Evolutionary conservation across 2,329 filamentous ascomycete genomes (phyloP).

Genomic region (Sclerotinia borealis): DNA sequence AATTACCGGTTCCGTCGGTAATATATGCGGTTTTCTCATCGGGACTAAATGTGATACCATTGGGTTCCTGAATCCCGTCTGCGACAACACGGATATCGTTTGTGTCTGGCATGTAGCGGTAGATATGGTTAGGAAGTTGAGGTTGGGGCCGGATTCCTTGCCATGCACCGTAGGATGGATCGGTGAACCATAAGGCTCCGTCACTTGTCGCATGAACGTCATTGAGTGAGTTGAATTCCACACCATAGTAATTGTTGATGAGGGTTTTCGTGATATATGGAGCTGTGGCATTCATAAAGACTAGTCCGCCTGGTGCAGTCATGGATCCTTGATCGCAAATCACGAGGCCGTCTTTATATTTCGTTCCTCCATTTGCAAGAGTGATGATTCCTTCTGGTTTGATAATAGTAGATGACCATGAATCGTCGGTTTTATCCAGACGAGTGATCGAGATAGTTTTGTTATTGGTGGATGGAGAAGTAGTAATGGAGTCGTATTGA

Average conservation of each 20-base stretch:
- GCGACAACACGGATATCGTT: constrained; percentile 49
- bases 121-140: constrained; percentile 50
- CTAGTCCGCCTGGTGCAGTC: constrained; percentile 14
- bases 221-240: constrained; percentile 53
- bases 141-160: constrained; percentile 52
- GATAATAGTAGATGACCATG: constrained; percentile 15
- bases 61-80: constrained; percentile 49
- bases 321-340: constrained; percentile 21
- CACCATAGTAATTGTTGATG: constrained; percentile 54
- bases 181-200: constrained; percentile 55
- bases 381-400: constrained; percentile 2
- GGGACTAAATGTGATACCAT: constrained; percentile 52
- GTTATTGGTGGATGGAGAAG: constrained; percentile 20
- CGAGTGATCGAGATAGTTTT: constrained; percentile 15
- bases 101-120: constrained; percentile 45
- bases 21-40: constrained; percentile 47
- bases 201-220: constrained; percentile 48
- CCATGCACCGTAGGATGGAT: constrained; percentile 51
- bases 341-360: constrained; percentile 18
- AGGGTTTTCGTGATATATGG: constrained; percentile 35
- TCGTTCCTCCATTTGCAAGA: constrained; percentile 19
- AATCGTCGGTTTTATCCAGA: constrained; percentile 42
- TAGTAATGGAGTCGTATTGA: constrained; percentile 34
- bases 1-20: constrained; percentile 40
- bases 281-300: constrained; percentile 15